Percentiles rank a stretch among this genome's conserved stretches.
Evolutionary conservation across 495 filamentous ascomycete genomes (phyloP).

Genomic region (Oidiodendron maius): DNA sequence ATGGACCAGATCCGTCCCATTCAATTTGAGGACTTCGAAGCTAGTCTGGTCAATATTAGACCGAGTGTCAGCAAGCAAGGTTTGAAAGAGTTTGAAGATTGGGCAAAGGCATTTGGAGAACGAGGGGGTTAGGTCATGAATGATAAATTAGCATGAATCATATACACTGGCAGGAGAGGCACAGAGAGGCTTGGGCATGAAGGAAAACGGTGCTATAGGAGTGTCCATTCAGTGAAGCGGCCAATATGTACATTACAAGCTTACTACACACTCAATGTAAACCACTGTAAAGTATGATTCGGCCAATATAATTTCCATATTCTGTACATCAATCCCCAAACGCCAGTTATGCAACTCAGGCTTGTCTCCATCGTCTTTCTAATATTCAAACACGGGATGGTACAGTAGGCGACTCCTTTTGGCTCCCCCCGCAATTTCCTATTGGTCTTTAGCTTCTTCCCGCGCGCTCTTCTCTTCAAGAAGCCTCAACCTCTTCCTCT

Average conservation of each 20-base stretch:
- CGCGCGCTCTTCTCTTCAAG: neutral
- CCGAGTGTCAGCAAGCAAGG: constrained; percentile 87
- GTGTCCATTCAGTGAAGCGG: too few species aligned
- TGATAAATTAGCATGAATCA: constrained; percentile 1
- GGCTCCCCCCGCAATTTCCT: neutral
- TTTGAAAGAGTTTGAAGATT: constrained; percentile 83
- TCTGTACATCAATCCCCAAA: constrained; percentile 3
- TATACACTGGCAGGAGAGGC: too few species aligned
- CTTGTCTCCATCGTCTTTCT: neutral
- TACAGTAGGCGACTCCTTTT: too few species aligned
- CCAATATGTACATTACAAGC: too few species aligned
- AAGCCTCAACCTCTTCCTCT: constrained; percentile 28
- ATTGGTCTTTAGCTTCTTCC: neutral
- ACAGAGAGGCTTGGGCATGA: too few species aligned
- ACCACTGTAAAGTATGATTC: too few species aligned
- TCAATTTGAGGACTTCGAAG: constrained; percentile 72
- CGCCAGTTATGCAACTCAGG: constrained; percentile 1
- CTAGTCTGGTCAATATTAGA: constrained; percentile 77
- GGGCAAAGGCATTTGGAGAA: constrained; percentile 91
- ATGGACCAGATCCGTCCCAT: constrained; percentile 95
- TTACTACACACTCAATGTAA: too few species aligned
- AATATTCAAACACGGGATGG: neutral
- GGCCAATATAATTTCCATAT: neutral
- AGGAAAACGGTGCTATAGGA: too few species aligned
- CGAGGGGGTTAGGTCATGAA: constrained; percentile 56